phyloP scores from a whole-genome alignment of 805 yeast species.

The Kregervanrija delftensis region DNA sequence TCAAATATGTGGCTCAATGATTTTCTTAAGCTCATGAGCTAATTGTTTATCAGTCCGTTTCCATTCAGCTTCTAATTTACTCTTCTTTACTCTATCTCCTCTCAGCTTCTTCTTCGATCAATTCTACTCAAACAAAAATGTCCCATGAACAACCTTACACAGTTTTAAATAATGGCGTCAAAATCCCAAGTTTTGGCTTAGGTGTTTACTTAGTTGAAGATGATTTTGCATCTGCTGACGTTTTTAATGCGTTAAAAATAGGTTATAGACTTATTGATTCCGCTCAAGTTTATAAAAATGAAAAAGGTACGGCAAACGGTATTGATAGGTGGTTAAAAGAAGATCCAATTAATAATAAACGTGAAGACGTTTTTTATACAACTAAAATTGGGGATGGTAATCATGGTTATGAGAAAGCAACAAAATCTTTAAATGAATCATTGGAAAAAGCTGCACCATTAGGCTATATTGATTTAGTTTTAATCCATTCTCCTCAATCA shows the following conservation, averaged over 20 bases:
- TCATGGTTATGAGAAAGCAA: conserved; percentile 24
- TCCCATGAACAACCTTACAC: background rate
- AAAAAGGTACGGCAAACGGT: conserved; percentile 52
- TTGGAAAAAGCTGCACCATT: conserved; percentile 34
- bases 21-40: too few species aligned
- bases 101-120: too few species aligned
- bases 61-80: too few species aligned
- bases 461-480: conserved; percentile 44
- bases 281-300: conserved; percentile 63
- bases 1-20: too few species aligned
- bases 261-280: conserved; percentile 75
- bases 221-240: conserved; percentile 34
- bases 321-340: conserved; percentile 35
- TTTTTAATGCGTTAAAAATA: conserved; percentile 47
- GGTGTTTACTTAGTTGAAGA: conserved; percentile 46
- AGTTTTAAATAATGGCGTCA: conserved; percentile 42
- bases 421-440: conserved; percentile 34
- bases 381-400: conserved; percentile 27
- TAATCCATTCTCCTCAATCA: conserved; percentile 47
- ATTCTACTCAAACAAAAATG: too few species aligned
- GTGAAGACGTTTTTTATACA: conserved; percentile 34
- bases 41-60: too few species aligned
- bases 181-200: conserved; percentile 50
- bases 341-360: conserved; percentile 17
- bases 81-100: too few species aligned